Evolutionary conservation across 1,284 basidiomycete species (phyloP), one percentile per base, ranked within the genome.

Genomic region (Pholiota adiposa): DNA sequence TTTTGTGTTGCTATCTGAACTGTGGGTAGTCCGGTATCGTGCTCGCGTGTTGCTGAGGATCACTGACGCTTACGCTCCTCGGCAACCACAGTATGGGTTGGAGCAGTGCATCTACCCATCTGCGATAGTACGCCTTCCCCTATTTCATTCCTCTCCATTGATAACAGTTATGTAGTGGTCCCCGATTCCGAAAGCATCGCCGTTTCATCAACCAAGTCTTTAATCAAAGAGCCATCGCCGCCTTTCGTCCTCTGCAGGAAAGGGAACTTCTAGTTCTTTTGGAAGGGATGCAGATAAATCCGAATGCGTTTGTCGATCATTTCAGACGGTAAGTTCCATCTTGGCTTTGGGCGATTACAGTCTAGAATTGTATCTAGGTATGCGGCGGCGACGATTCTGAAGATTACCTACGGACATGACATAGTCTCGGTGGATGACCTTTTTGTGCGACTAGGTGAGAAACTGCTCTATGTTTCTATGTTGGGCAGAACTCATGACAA

Each of bases 151-250:
- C 41, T 34, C 19, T 56, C 58, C 25, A 44, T 56, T 36, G 3
- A 34, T 38, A 52, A 25, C 27, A 31, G 29, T 54, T 61, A 12
- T 51, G n/a, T 44, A 80, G 79, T 66, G 79, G 79, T 23, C 77
- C 75, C n/a, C 75, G 78, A 34, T 82, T 83, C 68, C 75, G 79
- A 62, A 79, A 75, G 65, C 82, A 84, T 66, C 75, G 81, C 51
- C 77, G 78, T n/a, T 78, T 81, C 58, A 77, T 83, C 43, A 78
- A 82, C 57, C 74, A 78, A 58, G 73, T 74, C 19, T 81, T 83
- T 63, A 83, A 82, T 67, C 74, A 76, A 49, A 73, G 75, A 51
- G 77, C 77, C 7, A 66, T 76, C 14, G 56, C 67, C 57, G 68
- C 67, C 51, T 77, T 81, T 61, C 73, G 70, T 29, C 72, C 75